Base-by-base conservation (phyloP, 2,329 filamentous ascomycete genomes). In the Alternaria brassicicola region DNA sequence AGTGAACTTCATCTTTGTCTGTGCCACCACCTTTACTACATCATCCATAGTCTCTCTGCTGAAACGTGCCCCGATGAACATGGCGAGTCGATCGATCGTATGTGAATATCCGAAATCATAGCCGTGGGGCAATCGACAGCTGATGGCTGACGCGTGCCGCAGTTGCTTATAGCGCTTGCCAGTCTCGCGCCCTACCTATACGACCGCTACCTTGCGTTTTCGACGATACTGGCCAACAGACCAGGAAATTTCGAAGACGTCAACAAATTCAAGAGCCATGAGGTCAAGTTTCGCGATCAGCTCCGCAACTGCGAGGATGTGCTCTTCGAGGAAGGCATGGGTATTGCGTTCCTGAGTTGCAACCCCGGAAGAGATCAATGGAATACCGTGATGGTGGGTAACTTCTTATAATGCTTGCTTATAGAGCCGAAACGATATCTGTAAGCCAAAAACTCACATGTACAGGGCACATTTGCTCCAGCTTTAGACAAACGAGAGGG, bases 221-320 rank as follows among this genome's bases (percentile, higher is more conserved):
- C 65, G 0, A 33, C 46, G 3, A 62, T 74, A 19, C 3, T 68
- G 2, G 52, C 55, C 3, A 74, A 74, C 31, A 55, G 66, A 1
- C 70, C 73, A 2, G 62, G 59, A 3, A 63, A 56, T 4, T 60
- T 73, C 2, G 25, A 67, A 35, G 55, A 60, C 7, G 25, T 73
- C 2, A 61, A 70, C 30, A 62, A 52, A 3, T 69, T 77, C 60
- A 67, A 65, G 36, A 57, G 53, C 17, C 63, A 73, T 45, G 69
- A 77, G 12, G 49, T 79, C 35, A 70, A 70, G 36, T 79, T 79
- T 45, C 39, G 61, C 7, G 67, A 79, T 45, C 62, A 64, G 5
- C 45, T 81, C 9, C 68, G 76, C 5, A 81, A 81, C 56, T 82
- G 80, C 58, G 79, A 82, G 55, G 79, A 82, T 72, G 69, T 78